Evolutionary conservation across 495 filamentous ascomycete species (phyloP), one percentile per base, ranked within the genome.

Genomic region (Aspergillus homomorphus): DNA sequence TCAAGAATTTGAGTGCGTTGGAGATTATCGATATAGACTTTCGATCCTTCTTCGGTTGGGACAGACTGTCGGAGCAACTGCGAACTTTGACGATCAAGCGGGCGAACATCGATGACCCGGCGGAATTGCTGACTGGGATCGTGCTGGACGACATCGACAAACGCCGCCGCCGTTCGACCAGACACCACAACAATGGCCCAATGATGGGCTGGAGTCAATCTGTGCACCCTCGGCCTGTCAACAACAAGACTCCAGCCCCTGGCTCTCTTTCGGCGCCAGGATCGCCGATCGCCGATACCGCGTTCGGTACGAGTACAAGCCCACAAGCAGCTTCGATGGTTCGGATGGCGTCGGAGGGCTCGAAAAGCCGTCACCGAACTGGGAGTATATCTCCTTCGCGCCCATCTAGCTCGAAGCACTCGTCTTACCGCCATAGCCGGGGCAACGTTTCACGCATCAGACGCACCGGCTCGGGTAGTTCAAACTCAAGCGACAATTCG

Each of bases 11-110:
- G 50, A 91, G 90, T 72, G 86, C 89, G 10, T 79, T 98, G 63
- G 94, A 98, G 73, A 90, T 98, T 45, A 90, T 86, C 72, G 92
- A 96, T 69, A 86, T 97, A 68, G 94, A 98, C 73, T 96, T 95
- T 68, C 86, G 94, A 60, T 92, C 96, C 61, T 96, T 98, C 73
- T 96, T 89, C 70, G 94, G 94, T 45, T 98, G 94, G 94, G 94
- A 98, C 72, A 83, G 87, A 57, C 68, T 97, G 57, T 88, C 94
- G 0, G 94, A 98, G 68, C 90, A 96, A 73, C 80, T 98, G 48
- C 84, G 91, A 55, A 93, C 89, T 57, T 77, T 98, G 59, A 89
- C 88, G n/a, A 79, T 98, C 61, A 96, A 91, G 74, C 84, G 91
- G 62, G 91, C 89, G 23, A 82, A 86, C 61, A 76, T 98, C 38